Base-by-base conservation (phyloP, 768 basidiomycete genomes). In the Trametes cingulata region DNA sequence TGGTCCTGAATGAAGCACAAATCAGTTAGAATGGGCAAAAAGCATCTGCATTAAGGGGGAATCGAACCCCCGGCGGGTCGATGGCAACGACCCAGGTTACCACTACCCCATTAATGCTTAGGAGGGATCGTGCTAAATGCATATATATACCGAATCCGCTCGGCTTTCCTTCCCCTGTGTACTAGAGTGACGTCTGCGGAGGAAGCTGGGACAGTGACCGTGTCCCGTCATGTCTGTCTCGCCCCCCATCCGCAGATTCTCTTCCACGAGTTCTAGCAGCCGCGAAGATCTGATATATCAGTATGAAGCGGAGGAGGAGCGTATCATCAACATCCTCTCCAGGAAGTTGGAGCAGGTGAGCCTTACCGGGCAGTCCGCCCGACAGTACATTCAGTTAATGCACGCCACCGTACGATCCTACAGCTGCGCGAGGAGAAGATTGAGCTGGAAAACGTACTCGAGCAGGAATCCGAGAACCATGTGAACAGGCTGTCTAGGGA, bases 21-120 rank as follows among this genome's bases (percentile, higher is more conserved):
- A n/a, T n/a, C n/a, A n/a, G n/a, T n/a, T n/a, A n/a, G n/a, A n/a
- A n/a, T 19, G n/a, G 3, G 15, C 36, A 20, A 20, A 47, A 39
- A 12, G 17, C 3, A n/a, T 2, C 10, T 87, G 86, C 86, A 88
- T 87, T 86, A 88, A 88, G 85, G 61, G 87, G 86, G 87, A 88
- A 88, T 88, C 85, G 86, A 88, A 88, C 87, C 85, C 86, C 85
- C 87, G 87, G 87, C 87, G 87, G 87, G 85, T 88, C 87, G 86
- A 72, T 71, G 70, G 70, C 70, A 71, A 71, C 70, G 70, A 71
- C 70, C 70, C 70, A 71, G 70, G 70, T 71, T 71, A 71, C 70
- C 70, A 71, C 70, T 71, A 71, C 70, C 70, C 71, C 70, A 71
- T 71, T 71, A 71, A 67, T 71, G 70, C 70, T 40, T 47, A 5